Base-by-base conservation (phyloP, 2,329 filamentous ascomycete species). In the Cladosporium colombiae region DNA sequence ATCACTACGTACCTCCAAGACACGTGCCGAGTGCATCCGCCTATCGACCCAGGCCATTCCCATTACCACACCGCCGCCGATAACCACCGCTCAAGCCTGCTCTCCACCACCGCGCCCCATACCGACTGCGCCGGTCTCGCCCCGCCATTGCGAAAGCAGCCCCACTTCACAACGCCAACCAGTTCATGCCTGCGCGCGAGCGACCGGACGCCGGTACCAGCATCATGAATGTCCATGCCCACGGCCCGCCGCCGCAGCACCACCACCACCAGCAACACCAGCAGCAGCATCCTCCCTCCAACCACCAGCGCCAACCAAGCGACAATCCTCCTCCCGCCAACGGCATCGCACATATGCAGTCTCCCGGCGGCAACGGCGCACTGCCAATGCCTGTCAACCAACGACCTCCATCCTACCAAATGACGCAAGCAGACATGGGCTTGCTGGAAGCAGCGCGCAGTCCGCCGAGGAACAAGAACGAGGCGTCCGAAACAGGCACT, bases 381-480 rank as follows among this genome's bases (percentile, higher is more conserved):
- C 60, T 74, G 66, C 71, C 74, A 52, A 73, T 74, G 70, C 72
- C 72, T 33, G 70, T 72, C 14, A 67, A 66, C 31, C 70, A 68
- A 50, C 65, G 68, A 31, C 69, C 68, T 50, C 68, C 62, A 65
- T 64, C 64, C 57, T 60, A 69, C 66, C 57, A 68, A n/a, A 67
- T 58, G 62, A 64, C 35, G 46, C 40, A 56, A 58, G 58, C 40
- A 63, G 63, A 63, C 65, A 71, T 71, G 67, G 78, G 76, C 35
- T 71, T 73, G 72, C 77, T 65, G 16, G 62, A 37, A 16, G 64
- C 64, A 31, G 64, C 81, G 59, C 77, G 79, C 69, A 83, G 81
- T 70, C 81, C 81, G 64, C 81, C 81, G 18, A 82, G 80, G 77
- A 81, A 80, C 75, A 83, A 83, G 78, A 83, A 80, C 81, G 68